phyloP scores from a whole-genome alignment of 129 eudicot genomes.

The Artemisia argyi region DNA sequence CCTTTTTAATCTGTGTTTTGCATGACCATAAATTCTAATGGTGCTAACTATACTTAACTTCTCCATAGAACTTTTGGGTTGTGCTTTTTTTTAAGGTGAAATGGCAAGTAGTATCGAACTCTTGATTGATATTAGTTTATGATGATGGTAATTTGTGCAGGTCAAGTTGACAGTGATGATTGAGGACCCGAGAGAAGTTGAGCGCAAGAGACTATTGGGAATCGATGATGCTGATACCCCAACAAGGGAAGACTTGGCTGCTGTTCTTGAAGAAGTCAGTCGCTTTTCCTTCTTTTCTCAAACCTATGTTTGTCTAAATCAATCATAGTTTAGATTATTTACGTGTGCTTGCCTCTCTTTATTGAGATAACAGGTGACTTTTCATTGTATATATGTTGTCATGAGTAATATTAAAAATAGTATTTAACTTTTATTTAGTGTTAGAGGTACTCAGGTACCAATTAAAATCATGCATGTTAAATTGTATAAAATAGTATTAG shows the following conservation, averaged over 20 bases:
- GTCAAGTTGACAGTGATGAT: conserved; percentile 89
- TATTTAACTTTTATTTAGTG: too few relatives aligned
- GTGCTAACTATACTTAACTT: not conserved
- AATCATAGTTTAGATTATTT: too few relatives aligned
- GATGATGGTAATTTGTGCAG: conserved; percentile 31
- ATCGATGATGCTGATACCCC: conserved; percentile 84
- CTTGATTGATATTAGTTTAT: not conserved
- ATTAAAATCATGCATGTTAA: too few relatives aligned
- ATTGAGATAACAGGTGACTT: not conserved
- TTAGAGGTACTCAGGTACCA: too few relatives aligned
- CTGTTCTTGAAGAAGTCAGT: conserved; percentile 72
- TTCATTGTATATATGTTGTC: too few relatives aligned
- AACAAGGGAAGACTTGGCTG: conserved; percentile 89
- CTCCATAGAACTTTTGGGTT: not conserved
- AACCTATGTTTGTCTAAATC: conserved; percentile 1
- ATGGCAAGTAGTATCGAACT: conserved; percentile 13
- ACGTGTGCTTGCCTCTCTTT: not conserved
- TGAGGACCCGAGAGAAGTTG: conserved; percentile 94
- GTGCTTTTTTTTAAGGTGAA: not conserved
- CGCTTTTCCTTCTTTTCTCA: conserved; percentile 5
- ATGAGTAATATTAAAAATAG: too few relatives aligned
- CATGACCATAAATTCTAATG: too few relatives aligned
- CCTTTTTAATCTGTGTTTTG: too few relatives aligned
- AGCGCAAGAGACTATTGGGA: conserved; percentile 78
- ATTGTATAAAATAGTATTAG: too few relatives aligned